Conservation (phyloP, 2,329 filamentous ascomycete species). For the Claviceps digitariae region DNA sequence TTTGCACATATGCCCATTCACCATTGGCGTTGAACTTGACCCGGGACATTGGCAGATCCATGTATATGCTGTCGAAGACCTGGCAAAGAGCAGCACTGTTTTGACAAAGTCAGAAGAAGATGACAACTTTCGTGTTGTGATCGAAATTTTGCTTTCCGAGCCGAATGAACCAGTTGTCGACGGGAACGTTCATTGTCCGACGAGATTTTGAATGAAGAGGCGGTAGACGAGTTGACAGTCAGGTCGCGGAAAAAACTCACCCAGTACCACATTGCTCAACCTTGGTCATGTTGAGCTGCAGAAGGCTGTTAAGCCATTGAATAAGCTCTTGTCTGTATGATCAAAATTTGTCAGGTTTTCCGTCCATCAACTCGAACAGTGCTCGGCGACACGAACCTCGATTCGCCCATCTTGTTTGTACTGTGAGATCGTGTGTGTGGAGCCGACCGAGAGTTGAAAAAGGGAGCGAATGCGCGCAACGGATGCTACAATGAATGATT, state of each 20-base stretch:
- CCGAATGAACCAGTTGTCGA: background rate
- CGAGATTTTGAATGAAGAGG: background rate
- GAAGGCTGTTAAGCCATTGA: slow-evolving; percentile 91
- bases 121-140: background rate
- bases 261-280: slow-evolving; percentile 98
- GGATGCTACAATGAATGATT: background rate
- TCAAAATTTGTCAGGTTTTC: slow-evolving; percentile 10
- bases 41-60: slow-evolving; percentile 84
- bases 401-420: slow-evolving; percentile 32
- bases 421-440: slow-evolving; percentile 3
- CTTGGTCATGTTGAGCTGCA: slow-evolving; percentile 96
- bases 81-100: slow-evolving; percentile 85
- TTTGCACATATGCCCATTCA: slow-evolving; percentile 95
- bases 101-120: background rate
- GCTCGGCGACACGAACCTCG: slow-evolving; percentile 23
- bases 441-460: background rate
- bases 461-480: background rate
- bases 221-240: slow-evolving; percentile 9
- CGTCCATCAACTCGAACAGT: background rate
- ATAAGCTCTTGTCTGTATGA: slow-evolving; percentile 77
- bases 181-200: background rate
- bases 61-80: slow-evolving; percentile 96
- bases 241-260: slow-evolving; percentile 34
- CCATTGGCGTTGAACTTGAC: slow-evolving; percentile 98
- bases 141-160: background rate